These are phyloP conservation scores for Gracilaria gracilis DNA, from an alignment of 23 red algal genomes.

Conservation along the genomic window DNA sequence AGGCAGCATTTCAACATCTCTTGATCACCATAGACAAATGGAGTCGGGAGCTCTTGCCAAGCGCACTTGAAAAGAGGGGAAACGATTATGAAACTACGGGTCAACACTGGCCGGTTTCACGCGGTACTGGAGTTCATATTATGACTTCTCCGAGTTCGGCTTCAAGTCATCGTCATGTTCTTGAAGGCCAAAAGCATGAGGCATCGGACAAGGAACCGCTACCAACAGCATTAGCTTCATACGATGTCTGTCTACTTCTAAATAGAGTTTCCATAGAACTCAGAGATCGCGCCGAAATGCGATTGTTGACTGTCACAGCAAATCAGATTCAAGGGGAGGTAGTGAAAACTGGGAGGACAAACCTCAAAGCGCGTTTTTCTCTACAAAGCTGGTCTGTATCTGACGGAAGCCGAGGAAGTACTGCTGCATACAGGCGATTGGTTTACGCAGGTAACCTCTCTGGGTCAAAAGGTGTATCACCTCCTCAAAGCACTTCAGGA, in stretches of 20 bases:
- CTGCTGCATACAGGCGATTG: slow-evolving; percentile 67
- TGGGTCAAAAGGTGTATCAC: slow-evolving; percentile 45
- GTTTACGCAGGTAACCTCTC: slow-evolving; percentile 58
- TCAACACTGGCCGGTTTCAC: slow-evolving; percentile 1
- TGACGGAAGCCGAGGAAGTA: slow-evolving; percentile 73
- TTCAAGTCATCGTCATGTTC: not conserved
- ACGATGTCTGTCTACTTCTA: slow-evolving; percentile 44
- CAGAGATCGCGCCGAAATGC: slow-evolving; percentile 24
- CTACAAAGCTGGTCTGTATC: slow-evolving; percentile 60
- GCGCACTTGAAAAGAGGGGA: not conserved
- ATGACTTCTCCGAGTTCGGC: not conserved
- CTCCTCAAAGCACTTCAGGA: slow-evolving; percentile 26
- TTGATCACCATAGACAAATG: slow-evolving; percentile 40
- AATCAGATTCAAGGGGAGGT: slow-evolving; percentile 44
- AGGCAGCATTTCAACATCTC: slow-evolving; percentile 63
- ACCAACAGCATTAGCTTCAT: slow-evolving; percentile 56
- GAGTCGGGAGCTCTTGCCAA: slow-evolving; percentile 25
- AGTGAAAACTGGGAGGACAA: slow-evolving; percentile 50
- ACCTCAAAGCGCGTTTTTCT: slow-evolving; percentile 41
- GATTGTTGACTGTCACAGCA: slow-evolving; percentile 60
- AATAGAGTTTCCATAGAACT: slow-evolving; percentile 70
- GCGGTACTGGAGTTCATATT: not conserved
- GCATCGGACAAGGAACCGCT: not conserved
- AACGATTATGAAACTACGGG: not conserved
- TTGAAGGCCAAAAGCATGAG: slow-evolving; percentile 9